phyloP scores from a whole-genome alignment of 2,329 filamentous ascomycete species.

The Talaromyces sp. region DNA sequence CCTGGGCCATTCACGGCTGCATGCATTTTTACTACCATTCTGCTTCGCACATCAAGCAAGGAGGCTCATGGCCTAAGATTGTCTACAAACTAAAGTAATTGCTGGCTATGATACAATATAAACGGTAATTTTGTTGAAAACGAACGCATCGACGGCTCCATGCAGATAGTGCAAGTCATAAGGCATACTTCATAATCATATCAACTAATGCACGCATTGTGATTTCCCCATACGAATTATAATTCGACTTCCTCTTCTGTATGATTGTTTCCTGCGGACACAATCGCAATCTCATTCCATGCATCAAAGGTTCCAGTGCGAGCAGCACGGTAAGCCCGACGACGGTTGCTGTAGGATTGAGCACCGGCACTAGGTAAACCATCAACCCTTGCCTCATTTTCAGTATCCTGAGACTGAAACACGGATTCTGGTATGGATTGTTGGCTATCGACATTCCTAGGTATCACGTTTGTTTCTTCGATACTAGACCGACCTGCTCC shows the following conservation, averaged over 20 bases:
- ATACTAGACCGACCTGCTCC: neutral
- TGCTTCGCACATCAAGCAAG: neutral
- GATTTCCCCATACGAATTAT: conserved; percentile 16
- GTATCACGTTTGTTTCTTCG: neutral
- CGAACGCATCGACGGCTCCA: neutral
- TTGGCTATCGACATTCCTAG: conserved; percentile 1
- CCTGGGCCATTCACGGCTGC: no score
- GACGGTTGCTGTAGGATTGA: conserved; percentile 2
- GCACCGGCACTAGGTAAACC: neutral
- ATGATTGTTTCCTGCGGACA: conserved; percentile 42
- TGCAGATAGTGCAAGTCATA: neutral
- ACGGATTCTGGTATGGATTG: conserved; percentile 1
- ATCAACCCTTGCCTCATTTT: neutral
- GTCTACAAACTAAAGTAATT: neutral
- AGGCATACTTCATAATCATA: neutral
- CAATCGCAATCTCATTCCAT: conserved; percentile 38
- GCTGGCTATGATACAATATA: neutral
- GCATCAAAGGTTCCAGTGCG: conserved; percentile 38
- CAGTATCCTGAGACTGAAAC: conserved; percentile 3
- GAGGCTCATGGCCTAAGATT: neutral
- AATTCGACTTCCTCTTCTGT: conserved; percentile 39
- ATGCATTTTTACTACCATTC: no score
- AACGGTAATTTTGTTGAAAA: neutral
- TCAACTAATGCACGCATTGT: neutral
- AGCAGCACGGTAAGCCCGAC: conserved; percentile 36